Base-by-base conservation (phyloP, 768 basidiomycete species). In the Russula vinacea region DNA sequence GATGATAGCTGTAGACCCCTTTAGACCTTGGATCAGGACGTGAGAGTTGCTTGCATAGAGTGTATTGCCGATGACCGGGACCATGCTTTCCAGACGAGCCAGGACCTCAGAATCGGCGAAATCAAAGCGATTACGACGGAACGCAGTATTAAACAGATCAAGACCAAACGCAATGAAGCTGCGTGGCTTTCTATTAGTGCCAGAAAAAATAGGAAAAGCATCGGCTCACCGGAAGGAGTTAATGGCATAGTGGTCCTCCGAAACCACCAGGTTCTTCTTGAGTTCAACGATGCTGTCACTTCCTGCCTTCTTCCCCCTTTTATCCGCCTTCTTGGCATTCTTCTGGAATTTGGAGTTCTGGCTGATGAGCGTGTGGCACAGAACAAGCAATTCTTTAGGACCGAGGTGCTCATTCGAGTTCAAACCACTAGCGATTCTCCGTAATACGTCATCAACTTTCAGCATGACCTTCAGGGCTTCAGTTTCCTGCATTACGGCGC, bases 131-230 rank as follows among this genome's bases (percentile, higher is more conserved):
- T 85, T 89, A 8, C 94, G 85, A 54, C 91, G 85, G 71, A 92
- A 84, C 0, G 93, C 94, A 4, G 92, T 90, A 69, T 89, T 84
- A 72, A 98, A 88, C 5, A 99, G 79, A 58, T 98, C 94, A 47
- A 98, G 79, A 47, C 97, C 97, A 69, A 99, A 93, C 6, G 85
- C 83, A 35, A 97, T 85, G 70, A 98, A 98, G 29, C 90, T 93
- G 66, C 24, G 32, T 52, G 45, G 33, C 29, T 10, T 14, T 65
- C 62, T 66, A 60, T 65, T 49, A 63, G 53, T 33, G 39, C 19
- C 40, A 14, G 32, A 53, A 17, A 24, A 67, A 5, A 68, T 26
- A 22, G 24, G 56, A 17, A 17, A 58, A 57, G 40, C 10, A 16
- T 10, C 10, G 19, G 72, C 82, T 19, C 71, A 90, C 90, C 92